A percentile compares a stretch with the other conserved stretches of the same genome.
Evolutionary conservation across 2,329 filamentous ascomycete genomes (phyloP).

Genomic region (Emmonsiellopsis sp.): DNA sequence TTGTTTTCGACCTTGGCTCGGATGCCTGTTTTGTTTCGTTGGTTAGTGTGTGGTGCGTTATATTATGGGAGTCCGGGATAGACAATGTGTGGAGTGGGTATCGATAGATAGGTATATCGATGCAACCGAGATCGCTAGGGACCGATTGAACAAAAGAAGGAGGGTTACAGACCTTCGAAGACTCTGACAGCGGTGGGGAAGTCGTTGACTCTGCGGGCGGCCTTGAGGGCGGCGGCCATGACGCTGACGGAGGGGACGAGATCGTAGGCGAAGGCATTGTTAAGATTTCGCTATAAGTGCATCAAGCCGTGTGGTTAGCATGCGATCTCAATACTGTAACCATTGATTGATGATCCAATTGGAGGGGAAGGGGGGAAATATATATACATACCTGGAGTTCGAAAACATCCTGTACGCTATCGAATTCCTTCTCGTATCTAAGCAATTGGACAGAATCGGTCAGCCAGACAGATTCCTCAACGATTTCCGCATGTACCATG

Average conservation of each 20-base stretch:
- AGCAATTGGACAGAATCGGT: conserved; percentile 25
- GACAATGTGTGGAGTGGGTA: not conserved
- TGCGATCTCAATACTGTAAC: not conserved
- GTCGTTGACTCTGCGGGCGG: conserved; percentile 93
- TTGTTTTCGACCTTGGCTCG: conserved; percentile 99
- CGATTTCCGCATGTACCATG: conserved; percentile 14
- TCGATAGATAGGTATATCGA: not conserved
- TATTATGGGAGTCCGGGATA: not conserved
- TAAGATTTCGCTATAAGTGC: conserved; percentile 67
- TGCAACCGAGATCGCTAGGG: not conserved
- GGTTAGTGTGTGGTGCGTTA: not conserved
- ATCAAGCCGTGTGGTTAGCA: not conserved
- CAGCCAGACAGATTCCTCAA: conserved; percentile 17
- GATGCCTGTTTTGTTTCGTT: conserved; percentile 55
- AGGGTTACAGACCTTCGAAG: conserved; percentile 72
- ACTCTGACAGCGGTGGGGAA: conserved; percentile 96
- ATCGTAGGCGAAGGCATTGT: conserved; percentile 99
- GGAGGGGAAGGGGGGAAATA: conserved; percentile 11
- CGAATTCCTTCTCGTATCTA: conserved; percentile 99
- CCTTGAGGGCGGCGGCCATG: conserved; percentile 81
- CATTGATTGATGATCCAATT: conserved; percentile 13
- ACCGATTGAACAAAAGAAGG: conserved; percentile 1
- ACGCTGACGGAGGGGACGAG: conserved; percentile 91
- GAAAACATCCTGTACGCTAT: conserved; percentile 94
- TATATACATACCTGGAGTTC: conserved; percentile 75